Conservation (phyloP, 2,329 filamentous ascomycete genomes). For the Trichoderma sp. region DNA sequence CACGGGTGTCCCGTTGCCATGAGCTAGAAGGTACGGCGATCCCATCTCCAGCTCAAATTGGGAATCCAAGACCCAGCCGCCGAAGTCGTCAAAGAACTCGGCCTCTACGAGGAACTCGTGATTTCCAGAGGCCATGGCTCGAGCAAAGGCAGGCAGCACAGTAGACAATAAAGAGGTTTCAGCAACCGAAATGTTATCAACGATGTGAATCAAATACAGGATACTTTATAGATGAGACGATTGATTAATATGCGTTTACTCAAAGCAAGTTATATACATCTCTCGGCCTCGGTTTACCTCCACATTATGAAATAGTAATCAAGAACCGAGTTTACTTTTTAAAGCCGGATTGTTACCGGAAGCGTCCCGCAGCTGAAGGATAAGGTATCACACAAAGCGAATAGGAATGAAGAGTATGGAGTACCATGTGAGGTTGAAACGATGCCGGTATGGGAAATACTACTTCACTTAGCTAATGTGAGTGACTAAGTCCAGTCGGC, state of each 20-base stretch:
- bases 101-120: constrained; percentile 2
- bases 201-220: not conserved
- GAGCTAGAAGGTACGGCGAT: not conserved
- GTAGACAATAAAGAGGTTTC: fast-evolving
- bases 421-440: not conserved
- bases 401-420: not conserved
- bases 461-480: not conserved
- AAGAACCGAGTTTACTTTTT: not conserved
- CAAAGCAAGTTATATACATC: not conserved
- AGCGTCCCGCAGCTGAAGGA: not conserved
- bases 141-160: not conserved
- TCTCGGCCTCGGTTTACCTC: not conserved
- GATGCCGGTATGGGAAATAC: not conserved
- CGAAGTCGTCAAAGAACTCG: not conserved
- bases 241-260: not conserved
- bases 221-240: not conserved
- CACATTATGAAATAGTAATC: not conserved
- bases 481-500: not conserved
- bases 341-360: not conserved
- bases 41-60: constrained; percentile 9
- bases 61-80: not conserved
- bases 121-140: not conserved
- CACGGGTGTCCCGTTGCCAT: not conserved
- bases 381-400: not conserved
- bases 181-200: not conserved